Evolutionary conservation across 2,329 filamentous ascomycete species (phyloP), one percentile per base, ranked within the genome.

Genomic region (Monosporascus sp.): DNA sequence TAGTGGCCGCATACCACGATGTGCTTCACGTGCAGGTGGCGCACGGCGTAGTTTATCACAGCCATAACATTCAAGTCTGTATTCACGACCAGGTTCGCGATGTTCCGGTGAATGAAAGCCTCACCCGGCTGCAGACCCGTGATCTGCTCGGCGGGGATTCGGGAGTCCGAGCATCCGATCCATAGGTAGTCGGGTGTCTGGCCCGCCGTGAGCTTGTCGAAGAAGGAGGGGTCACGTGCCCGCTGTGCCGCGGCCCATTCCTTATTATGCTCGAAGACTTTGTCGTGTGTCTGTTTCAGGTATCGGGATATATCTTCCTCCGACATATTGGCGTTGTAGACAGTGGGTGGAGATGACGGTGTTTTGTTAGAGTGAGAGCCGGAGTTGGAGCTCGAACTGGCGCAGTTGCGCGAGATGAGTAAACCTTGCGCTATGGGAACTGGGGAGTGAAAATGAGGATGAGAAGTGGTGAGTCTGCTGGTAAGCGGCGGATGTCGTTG

Each of bases 61-160:
- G 82, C 82, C 69, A 89, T 85, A 49, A 86, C 84, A 71, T 86
- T 91, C 65, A 95, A 80, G 68, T 97, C 92, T 58, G 84, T 86
- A 67, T 86, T 84, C 73, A 85, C 84, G 53, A 96, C 80, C 60
- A 95, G 80, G 77, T 96, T 96, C 74, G 91, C 91, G 71, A 96
- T 96, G 77, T 97, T 96, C 72, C 92, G 89, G 78, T 96, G 91
- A 61, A 95, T 87, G 71, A 96, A 97, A 64, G 93, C 87, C 72
- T 96, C 90, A 62, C 91, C 91, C n/a, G 91, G 89, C 66, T 88
- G 79, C 53, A 93, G 81, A 60, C 88, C 87, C 47, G 91, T 85
- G 69, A 97, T 85, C 66, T 89, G 89, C 66, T 92, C 93, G 64
- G 93, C 91, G n/a, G 92, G 92, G 68, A 93, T 89, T 60, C 92